Base-by-base conservation (phyloP, 1,284 basidiomycete genomes). In the Cryptococcus sp. region DNA sequence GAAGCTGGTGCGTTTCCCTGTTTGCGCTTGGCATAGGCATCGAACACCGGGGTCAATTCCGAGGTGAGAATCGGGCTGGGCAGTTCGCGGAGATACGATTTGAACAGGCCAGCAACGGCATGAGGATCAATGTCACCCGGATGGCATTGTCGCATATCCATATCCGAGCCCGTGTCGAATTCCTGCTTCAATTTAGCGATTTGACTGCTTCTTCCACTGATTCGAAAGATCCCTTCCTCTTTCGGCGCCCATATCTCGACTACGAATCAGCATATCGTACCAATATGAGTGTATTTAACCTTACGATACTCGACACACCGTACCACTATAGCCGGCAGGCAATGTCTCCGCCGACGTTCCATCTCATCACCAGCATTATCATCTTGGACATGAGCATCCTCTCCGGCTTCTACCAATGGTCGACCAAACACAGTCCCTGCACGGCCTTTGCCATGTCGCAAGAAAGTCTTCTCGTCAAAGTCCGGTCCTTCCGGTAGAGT, bases 91-190 rank as follows among this genome's bases (percentile, higher is more conserved):
- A 80, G 60, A 59, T 76, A 80, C 16, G 74, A 67, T 59, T 80
- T 80, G 67, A 78, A 79, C 18, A 77, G 78, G 36, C 88, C 89
- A 31, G 92, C 85, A 14, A 97, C 91, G 1, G 91, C 88, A 67
- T 94, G 90, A 34, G 91, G 91, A 69, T 94, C 91, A 28, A 94
- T 76, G 63, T 93, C 89, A 16, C 85, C 83, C 22, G 88, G 88
- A 44, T 82, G 81, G 60, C 83, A 86, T 57, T 82, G 80, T 24
- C 78, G 75, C 75, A 94, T 81, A 66, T 91, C 85, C 63, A 85
- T 88, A 74, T 94, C 91, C 46, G 85, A 86, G 49, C 91, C 88
- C 22, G 83, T 82, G 71, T 93, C 91, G 70, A 93, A 94, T 69
- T 91, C 88, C 22, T 79, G 77, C 39, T 87, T 79, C 57, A 94